A percentile compares a stretch with the other conserved stretches of the same genome.
These are phyloP conservation scores for Pythium sp. DNA, from an alignment of 352 stramenopile genomes.

Conservation along the genomic window DNA sequence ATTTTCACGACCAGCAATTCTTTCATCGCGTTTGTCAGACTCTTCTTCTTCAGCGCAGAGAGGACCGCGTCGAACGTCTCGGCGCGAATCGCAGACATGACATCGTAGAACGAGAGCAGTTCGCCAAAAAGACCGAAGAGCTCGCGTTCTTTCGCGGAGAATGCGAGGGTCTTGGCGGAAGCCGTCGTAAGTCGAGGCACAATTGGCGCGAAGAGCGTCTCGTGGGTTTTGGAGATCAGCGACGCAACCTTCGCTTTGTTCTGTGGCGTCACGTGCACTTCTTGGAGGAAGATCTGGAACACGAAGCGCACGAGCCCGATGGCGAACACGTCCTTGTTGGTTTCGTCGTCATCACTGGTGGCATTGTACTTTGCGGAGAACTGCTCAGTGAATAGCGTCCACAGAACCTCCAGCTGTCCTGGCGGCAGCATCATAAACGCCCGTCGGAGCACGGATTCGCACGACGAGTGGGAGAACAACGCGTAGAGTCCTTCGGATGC, in stretches of 20 bases:
- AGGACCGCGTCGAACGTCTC: constrained; percentile 55
- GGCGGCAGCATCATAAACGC: constrained; percentile 71
- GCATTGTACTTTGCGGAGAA: constrained; percentile 26
- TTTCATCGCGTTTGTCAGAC: constrained; percentile 34
- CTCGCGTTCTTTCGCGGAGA: constrained; percentile 54
- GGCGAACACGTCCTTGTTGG: constrained; percentile 11
- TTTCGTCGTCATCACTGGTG: constrained; percentile 4
- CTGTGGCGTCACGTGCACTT: constrained; percentile 78
- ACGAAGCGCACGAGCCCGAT: constrained; percentile 65
- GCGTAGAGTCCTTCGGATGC: constrained; percentile 39
- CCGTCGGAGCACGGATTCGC: constrained; percentile 52
- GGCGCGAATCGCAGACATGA: constrained; percentile 32
- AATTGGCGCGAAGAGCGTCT: constrained; percentile 46
- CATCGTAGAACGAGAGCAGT: constrained; percentile 67
- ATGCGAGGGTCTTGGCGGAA: constrained; percentile 7
- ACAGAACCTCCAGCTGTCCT: constrained; percentile 77
- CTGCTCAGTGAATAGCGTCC: constrained; percentile 61
- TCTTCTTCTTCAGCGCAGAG: constrained; percentile 29
- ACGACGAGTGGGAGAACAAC: constrained; percentile 40
- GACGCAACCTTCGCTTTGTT: constrained; percentile 59
- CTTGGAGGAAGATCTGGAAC: constrained; percentile 73
- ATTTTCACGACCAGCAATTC: constrained; percentile 31
- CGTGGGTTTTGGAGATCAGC: constrained; percentile 49
- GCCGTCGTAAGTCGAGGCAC: constrained; percentile 15
- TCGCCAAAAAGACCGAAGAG: constrained; percentile 75